Conservation (phyloP, 73 alveolate genomes). For the Tetrahymena malaccensis region DNA sequence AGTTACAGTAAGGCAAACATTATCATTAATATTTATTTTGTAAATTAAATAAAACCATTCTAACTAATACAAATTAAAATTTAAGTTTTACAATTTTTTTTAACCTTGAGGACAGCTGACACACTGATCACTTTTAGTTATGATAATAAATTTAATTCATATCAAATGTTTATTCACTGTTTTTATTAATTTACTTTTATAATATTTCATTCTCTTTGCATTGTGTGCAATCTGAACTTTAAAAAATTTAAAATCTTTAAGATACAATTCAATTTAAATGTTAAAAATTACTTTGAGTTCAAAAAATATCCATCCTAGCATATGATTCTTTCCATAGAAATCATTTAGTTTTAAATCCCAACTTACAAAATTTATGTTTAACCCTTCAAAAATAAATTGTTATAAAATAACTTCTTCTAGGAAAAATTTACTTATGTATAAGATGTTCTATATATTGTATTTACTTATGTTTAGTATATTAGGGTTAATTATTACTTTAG, state of each 20-base stretch:
- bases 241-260: too few relatives aligned
- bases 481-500: neutral
- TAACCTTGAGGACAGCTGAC: too few relatives aligned
- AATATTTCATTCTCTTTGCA: neutral
- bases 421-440: neutral
- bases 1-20: too few relatives aligned
- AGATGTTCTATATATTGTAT: neutral
- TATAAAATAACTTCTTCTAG: too few relatives aligned
- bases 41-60: too few relatives aligned
- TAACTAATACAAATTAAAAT: too few relatives aligned
- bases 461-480: too few relatives aligned
- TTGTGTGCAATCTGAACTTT: neutral
- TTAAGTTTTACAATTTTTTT: too few relatives aligned
- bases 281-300: neutral
- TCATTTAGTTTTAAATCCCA: neutral
- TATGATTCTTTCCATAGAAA: neutral
- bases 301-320: neutral
- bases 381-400: neutral
- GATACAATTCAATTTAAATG: too few relatives aligned
- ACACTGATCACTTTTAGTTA: neutral
- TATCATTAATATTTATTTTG: too few relatives aligned
- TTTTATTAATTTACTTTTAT: neutral
- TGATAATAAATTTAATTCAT: too few relatives aligned
- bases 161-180: too few relatives aligned
- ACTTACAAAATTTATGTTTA: neutral